Percentiles rank a stretch among this genome's conserved stretches.
Evolutionary conservation across 2,329 filamentous ascomycete genomes (phyloP).

Genomic region (Hymenoscyphus salicellus): DNA sequence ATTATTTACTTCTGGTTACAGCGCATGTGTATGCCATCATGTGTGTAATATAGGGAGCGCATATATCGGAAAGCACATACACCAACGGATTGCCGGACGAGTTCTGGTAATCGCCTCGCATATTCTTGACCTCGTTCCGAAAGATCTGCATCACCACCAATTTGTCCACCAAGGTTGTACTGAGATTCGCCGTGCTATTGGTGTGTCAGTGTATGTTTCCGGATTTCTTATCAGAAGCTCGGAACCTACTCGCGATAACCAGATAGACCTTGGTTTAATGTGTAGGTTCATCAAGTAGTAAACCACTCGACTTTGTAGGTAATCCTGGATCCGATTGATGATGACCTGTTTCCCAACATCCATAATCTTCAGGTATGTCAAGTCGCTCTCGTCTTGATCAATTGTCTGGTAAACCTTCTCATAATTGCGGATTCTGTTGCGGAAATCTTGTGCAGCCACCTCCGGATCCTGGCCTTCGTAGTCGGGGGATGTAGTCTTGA

Average conservation of each 20-base stretch:
- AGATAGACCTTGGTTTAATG: slow-evolving; percentile 93
- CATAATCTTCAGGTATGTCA: slow-evolving; percentile 97
- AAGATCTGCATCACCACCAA: slow-evolving; percentile 86
- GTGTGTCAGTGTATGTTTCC: slow-evolving; percentile 19
- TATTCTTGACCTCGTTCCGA: slow-evolving; percentile 86
- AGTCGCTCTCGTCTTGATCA: slow-evolving; percentile 79
- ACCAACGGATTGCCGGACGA: slow-evolving; percentile 82
- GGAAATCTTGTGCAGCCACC: slow-evolving; percentile 83
- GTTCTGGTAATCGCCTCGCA: slow-evolving; percentile 75
- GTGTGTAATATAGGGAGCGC: background rate
- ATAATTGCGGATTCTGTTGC: slow-evolving; percentile 92
- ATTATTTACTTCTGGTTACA: background rate
- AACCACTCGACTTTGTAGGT: slow-evolving; percentile 90
- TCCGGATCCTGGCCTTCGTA: slow-evolving; percentile 94
- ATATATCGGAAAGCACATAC: slow-evolving; percentile 50
- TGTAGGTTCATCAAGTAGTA: slow-evolving; percentile 99
- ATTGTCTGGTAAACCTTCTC: slow-evolving; percentile 96
- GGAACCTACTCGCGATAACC: slow-evolving; percentile 78
- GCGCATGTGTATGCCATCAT: background rate
- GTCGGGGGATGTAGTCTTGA: slow-evolving; percentile 95
- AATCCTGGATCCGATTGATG: slow-evolving; percentile 96
- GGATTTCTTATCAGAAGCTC: background rate
- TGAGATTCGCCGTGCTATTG: slow-evolving; percentile 84
- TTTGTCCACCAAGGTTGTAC: slow-evolving; percentile 86
- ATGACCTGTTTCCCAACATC: slow-evolving; percentile 94